Percentiles rank a stretch among this genome's conserved stretches.
Conservation (phyloP, 2,329 filamentous ascomycete genomes). For the Trichoderma koningiopsis region DNA sequence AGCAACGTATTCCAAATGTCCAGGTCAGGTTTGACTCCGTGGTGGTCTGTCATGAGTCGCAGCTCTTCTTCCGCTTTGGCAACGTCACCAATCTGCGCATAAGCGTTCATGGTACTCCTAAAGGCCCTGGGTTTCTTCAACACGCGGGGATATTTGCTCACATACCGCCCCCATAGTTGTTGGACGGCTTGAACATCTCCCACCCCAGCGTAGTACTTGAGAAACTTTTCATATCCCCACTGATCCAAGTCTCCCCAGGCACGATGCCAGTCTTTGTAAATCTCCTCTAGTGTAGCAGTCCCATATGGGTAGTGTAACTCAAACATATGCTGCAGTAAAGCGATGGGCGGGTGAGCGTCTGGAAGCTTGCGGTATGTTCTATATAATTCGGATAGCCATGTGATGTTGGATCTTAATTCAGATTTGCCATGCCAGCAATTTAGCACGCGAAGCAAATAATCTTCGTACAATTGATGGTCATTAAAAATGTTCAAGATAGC, state of each 20-base stretch:
- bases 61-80: conserved; percentile 63
- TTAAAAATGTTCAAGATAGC: conserved; percentile 45
- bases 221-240: conserved; percentile 51
- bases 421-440: conserved; percentile 34
- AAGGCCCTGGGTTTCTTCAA: conserved; percentile 44
- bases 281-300: conserved; percentile 46
- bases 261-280: conserved; percentile 53
- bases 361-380: conserved; percentile 48
- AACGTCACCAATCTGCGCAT: conserved; percentile 69
- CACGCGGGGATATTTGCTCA: conserved; percentile 40
- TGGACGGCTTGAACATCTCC: conserved; percentile 52
- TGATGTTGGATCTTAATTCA: conserved; percentile 35
- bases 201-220: conserved; percentile 51
- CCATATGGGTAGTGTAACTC: conserved; percentile 44
- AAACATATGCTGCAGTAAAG: conserved; percentile 50
- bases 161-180: conserved; percentile 50
- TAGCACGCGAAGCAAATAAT: conserved; percentile 45
- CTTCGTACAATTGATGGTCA: conserved; percentile 46
- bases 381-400: conserved; percentile 48
- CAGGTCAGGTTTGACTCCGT: conserved; percentile 58
- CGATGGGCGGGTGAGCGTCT: conserved; percentile 40
- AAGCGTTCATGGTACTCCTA: conserved; percentile 67
- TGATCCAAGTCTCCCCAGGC: conserved; percentile 44
- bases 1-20: conserved; percentile 77
- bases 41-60: conserved; percentile 58